phyloP scores from a whole-genome alignment of 2,329 filamentous ascomycete genomes.

The Aspergillus eucalypticola region DNA sequence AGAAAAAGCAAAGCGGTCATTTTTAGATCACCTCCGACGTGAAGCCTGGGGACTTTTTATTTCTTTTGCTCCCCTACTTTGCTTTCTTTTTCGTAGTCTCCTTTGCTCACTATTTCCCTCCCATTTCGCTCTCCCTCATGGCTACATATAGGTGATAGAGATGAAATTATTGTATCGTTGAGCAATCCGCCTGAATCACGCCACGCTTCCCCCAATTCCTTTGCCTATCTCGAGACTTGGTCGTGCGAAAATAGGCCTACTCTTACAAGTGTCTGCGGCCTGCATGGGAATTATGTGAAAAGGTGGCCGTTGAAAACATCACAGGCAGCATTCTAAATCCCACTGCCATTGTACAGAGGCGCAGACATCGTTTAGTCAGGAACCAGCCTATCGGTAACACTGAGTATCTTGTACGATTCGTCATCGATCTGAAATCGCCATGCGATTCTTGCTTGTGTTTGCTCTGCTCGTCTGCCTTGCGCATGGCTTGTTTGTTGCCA shows the following conservation, averaged over 20 bases:
- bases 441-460: conserved; percentile 18
- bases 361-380: not conserved
- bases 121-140: not conserved
- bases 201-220: conserved; percentile 17
- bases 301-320: not conserved
- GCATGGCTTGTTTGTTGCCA: conserved; percentile 17
- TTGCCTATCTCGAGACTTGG: not conserved
- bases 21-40: conserved; percentile 9
- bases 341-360: conserved; percentile 5
- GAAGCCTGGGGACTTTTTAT: not conserved
- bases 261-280: conserved; percentile 1
- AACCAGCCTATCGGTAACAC: not conserved
- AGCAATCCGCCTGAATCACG: conserved; percentile 6
- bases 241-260: not conserved
- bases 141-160: conserved; percentile 18
- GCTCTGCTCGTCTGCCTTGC: conserved; percentile 16
- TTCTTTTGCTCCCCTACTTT: not conserved
- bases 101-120: not conserved
- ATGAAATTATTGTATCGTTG: conserved; percentile 2
- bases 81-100: conserved; percentile 8
- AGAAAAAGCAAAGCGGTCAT: not conserved
- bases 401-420: not conserved
- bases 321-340: conserved; percentile 2
- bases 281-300: conserved; percentile 15
- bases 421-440: conserved; percentile 5